Evolutionary conservation across 148 eudicot species (phyloP).

Genomic region (Chenopodium quinoa): DNA sequence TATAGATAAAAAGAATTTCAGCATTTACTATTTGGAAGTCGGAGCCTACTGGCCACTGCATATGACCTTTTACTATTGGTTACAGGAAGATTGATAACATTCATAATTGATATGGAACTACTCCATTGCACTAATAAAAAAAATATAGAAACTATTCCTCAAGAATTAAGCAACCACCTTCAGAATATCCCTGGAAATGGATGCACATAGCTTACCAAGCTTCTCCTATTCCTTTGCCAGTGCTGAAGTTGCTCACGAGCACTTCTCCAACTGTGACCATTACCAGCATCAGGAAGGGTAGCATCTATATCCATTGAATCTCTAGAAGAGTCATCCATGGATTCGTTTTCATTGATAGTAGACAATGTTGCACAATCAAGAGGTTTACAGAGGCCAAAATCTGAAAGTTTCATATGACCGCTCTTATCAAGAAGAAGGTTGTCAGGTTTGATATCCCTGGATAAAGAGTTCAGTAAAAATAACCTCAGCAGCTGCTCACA

Average conservation of each 20-base stretch:
- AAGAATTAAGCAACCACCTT: not conserved
- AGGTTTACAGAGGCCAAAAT: slow-evolving; percentile 96
- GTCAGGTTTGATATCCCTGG: slow-evolving; percentile 95
- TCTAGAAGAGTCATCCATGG: slow-evolving; percentile 59
- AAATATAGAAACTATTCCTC: not conserved
- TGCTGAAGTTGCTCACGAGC: slow-evolving; percentile 95
- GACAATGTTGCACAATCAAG: slow-evolving; percentile 92
- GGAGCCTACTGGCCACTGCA: not conserved
- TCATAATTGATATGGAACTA: not conserved
- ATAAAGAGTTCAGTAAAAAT: slow-evolving; percentile 10
- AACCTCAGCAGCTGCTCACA: slow-evolving; percentile 12
- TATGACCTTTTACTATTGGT: not conserved
- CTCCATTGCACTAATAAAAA: no score
- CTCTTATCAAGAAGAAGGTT: slow-evolving; percentile 90
- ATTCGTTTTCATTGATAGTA: slow-evolving; percentile 80
- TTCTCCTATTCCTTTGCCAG: slow-evolving; percentile 98
- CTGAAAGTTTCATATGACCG: slow-evolving; percentile 98
- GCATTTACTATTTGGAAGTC: not conserved
- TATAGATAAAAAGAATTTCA: not conserved
- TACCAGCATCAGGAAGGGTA: slow-evolving; percentile 60
- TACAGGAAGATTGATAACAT: not conserved
- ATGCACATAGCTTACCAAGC: slow-evolving; percentile 49
- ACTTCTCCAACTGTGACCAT: slow-evolving; percentile 77
- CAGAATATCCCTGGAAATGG: not conserved
- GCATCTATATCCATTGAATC: slow-evolving; percentile 95